Evolutionary conservation across 2,329 filamentous ascomycete genomes (phyloP), one percentile per base, ranked within the genome.

Genomic region (Ceratocystis destructans): DNA sequence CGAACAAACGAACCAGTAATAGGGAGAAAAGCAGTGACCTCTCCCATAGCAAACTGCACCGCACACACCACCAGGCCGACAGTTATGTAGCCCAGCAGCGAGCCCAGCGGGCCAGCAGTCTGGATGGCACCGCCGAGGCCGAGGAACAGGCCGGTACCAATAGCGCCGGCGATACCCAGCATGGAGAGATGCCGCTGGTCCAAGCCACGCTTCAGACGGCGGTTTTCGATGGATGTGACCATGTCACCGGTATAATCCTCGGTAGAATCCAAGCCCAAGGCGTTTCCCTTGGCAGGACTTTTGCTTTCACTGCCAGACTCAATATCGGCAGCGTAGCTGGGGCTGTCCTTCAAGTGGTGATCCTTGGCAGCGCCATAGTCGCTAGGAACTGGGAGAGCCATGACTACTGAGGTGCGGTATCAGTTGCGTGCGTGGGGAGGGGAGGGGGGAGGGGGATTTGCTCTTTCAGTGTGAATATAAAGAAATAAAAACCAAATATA

Each of bases 1-100:
- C 82, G 77, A 64, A 84, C 83, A 73, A 86, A 86, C 46, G 80
- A 80, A 25, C 83, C 83, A 12, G 83, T 84, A n/a, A 86, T 80
- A 2, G 83, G 84, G 20, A 84, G 79, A 70, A 85, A 73, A 10
- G 84, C 82, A 1, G 83, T 81, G 45, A 84, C 75, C 74, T 86
- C 83, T 41, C 83, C 84, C 53, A 86, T 76, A 6, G 83, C 82
- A 69, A 80, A 79, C 77, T 78, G 84, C 57, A 83, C 82, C 65
- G 81, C 78, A 69, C 82, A 80, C 64, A 84, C 79, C 71, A 84
- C 79, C 53, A 80, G 71, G 44, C 83, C 83, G 68, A 85, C 76
- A 62, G 81, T 80, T n/a, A 77, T 74, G 71, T 85, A 85, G 8
- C 78, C 79, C 10, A 82, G 74, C 50, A 82, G 71, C 0, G 79